These are phyloP conservation scores for Xylariaceae sp. DNA, from an alignment of 2,329 filamentous ascomycete species.

Conservation along the genomic window DNA sequence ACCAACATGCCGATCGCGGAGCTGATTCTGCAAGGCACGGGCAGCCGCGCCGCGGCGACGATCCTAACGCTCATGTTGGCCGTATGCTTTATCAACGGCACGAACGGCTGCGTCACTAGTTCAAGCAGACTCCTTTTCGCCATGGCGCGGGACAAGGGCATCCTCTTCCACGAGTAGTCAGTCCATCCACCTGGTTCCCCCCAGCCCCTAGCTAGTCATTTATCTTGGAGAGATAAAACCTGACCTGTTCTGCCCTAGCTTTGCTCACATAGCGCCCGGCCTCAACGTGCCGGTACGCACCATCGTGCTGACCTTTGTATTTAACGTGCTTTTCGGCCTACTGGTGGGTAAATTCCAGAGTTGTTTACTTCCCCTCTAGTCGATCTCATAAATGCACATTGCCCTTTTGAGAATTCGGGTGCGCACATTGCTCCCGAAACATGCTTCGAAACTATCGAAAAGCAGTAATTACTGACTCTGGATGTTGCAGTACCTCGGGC, in stretches of 20 bases:
- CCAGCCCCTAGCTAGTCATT: neutral
- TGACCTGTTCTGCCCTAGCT: slow-evolving; percentile 20
- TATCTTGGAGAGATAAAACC: too few species aligned
- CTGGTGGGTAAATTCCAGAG: too few species aligned
- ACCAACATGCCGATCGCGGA: slow-evolving; percentile 52
- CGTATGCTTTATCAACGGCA: slow-evolving; percentile 50
- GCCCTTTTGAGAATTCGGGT: too few species aligned
- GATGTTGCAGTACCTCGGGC: slow-evolving; percentile 52
- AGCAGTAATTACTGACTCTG: too few species aligned
- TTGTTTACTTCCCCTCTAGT: too few species aligned
- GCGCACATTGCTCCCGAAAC: too few species aligned
- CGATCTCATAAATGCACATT: too few species aligned
- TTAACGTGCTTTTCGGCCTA: slow-evolving; percentile 49
- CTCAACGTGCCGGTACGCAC: slow-evolving; percentile 47
- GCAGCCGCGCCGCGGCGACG: slow-evolving; percentile 43
- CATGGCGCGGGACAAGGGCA: slow-evolving; percentile 50
- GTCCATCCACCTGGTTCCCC: neutral
- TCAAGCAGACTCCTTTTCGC: slow-evolving; percentile 47
- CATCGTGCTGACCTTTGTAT: slow-evolving; percentile 44
- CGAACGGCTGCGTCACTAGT: slow-evolving; percentile 47
- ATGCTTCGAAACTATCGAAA: too few species aligned
- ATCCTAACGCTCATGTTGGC: slow-evolving; percentile 45
- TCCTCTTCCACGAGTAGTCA: slow-evolving; percentile 39
- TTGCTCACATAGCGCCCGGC: slow-evolving; percentile 40
- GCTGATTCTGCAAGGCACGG: slow-evolving; percentile 47